A percentile compares a stretch with the other conserved stretches of the same genome.
Conservation (phyloP, 345 rosid genomes). For the Capsella bursapastoris region DNA sequence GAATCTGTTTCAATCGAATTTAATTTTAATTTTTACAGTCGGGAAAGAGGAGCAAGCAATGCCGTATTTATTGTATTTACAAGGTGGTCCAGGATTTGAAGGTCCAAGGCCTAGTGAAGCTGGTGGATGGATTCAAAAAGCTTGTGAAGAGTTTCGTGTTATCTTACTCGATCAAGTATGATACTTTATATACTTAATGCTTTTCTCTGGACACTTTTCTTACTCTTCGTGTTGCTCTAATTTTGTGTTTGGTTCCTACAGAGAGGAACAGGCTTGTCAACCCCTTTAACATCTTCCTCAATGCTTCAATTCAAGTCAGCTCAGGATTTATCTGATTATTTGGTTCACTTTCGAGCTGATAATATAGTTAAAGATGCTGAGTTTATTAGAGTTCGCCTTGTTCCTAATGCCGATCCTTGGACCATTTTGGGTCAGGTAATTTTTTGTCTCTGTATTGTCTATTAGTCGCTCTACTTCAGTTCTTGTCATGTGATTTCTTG, state of each 20-base stretch:
- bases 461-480: background rate
- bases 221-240: slow-evolving; percentile 16
- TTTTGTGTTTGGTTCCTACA: slow-evolving; percentile 47
- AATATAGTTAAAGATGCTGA: slow-evolving; percentile 91
- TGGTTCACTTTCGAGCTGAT: slow-evolving; percentile 82
- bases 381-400: slow-evolving; percentile 73
- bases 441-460: slow-evolving; percentile 8
- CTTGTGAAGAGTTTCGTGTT: slow-evolving; percentile 87
- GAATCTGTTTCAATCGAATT: background rate
- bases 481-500: slow-evolving; percentile 6
- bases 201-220: background rate
- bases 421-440: slow-evolving; percentile 86
- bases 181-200: background rate
- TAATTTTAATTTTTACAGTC: slow-evolving; percentile 44
- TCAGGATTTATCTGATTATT: slow-evolving; percentile 60
- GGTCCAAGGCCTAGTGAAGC: slow-evolving; percentile 83
- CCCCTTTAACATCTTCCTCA: slow-evolving; percentile 80
- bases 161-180: slow-evolving; percentile 91
- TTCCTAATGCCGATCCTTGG: slow-evolving; percentile 88
- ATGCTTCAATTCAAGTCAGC: slow-evolving; percentile 81
- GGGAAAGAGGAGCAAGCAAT: slow-evolving; percentile 79
- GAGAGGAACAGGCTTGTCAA: slow-evolving; percentile 97
- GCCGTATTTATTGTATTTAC: slow-evolving; percentile 79
- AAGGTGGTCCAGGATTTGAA: slow-evolving; percentile 98
- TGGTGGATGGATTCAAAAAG: slow-evolving; percentile 83